A percentile compares a stretch with the other conserved stretches of the same genome.
phyloP scores from a whole-genome alignment of 306 rosid genomes.

The Mucuna pruriens region DNA sequence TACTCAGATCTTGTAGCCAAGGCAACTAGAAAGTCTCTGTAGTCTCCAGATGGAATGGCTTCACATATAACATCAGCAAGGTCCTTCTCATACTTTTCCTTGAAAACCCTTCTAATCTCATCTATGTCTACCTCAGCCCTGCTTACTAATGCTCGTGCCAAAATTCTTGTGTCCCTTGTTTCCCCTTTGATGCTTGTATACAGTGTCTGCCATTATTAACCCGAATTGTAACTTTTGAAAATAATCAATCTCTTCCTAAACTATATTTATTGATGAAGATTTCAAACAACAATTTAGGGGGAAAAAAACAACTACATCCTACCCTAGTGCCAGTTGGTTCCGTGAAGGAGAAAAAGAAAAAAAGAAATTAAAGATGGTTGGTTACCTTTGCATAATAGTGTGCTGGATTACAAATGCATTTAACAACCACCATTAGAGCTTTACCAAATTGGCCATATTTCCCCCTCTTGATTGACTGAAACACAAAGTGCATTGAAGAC shows the following conservation, averaged over 20 bases:
- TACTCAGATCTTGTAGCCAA: constrained; percentile 53
- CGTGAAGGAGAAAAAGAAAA: not conserved
- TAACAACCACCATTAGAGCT: constrained; percentile 50
- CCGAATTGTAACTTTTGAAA: not conserved
- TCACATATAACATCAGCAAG: constrained; percentile 53
- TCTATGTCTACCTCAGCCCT: constrained; percentile 70
- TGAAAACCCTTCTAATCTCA: constrained; percentile 56
- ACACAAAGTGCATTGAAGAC: constrained; percentile 7
- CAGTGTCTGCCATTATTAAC: constrained; percentile 48
- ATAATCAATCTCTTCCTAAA: not conserved
- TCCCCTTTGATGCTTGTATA: constrained; percentile 51
- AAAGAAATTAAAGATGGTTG: not conserved
- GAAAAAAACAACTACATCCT: not conserved
- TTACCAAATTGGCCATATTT: constrained; percentile 58
- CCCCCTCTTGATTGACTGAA: constrained; percentile 56
- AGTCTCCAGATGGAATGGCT: constrained; percentile 48
- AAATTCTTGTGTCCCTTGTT: constrained; percentile 38
- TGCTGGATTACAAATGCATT: constrained; percentile 62
- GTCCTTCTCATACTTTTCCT: constrained; percentile 58
- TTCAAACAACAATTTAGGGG: not conserved
- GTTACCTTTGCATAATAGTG: constrained; percentile 64
- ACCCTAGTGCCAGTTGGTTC: not conserved
- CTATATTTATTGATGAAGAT: not conserved
- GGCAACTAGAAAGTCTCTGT: constrained; percentile 63
- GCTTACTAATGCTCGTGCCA: constrained; percentile 54